A percentile compares a stretch with the other conserved stretches of the same genome.
phyloP scores from a whole-genome alignment of 2,329 filamentous ascomycete genomes.

The Helotiales sp. region DNA sequence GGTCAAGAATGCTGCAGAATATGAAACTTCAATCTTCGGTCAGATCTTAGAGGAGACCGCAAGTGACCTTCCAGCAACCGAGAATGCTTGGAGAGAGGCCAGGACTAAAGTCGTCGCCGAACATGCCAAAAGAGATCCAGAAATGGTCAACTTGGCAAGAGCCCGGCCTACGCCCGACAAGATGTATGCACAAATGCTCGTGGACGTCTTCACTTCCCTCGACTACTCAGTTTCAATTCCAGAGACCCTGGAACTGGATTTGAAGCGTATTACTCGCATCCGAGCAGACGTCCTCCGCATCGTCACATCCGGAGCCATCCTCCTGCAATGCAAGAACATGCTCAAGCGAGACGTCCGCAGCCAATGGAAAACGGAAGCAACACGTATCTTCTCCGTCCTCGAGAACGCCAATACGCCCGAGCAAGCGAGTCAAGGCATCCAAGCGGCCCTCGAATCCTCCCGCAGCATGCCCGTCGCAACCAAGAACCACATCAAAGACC shows the following conservation, averaged over 20 bases:
- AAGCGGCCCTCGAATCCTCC: slow-evolving; percentile 66
- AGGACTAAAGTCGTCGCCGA: slow-evolving; percentile 69
- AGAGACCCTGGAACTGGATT: slow-evolving; percentile 75
- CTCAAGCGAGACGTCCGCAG: slow-evolving; percentile 80
- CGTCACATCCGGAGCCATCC: slow-evolving; percentile 73
- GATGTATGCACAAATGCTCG: slow-evolving; percentile 76
- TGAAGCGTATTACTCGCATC: slow-evolving; percentile 63
- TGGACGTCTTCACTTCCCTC: slow-evolving; percentile 75
- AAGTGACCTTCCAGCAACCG: slow-evolving; percentile 63
- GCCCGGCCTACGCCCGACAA: slow-evolving; percentile 69
- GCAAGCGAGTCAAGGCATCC: slow-evolving; percentile 59
- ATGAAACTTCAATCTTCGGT: slow-evolving; percentile 75
- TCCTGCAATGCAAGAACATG: slow-evolving; percentile 81
- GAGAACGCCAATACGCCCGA: slow-evolving; percentile 59
- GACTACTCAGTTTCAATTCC: slow-evolving; percentile 63
- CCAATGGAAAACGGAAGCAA: slow-evolving; percentile 77
- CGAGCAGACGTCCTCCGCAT: slow-evolving; percentile 66
- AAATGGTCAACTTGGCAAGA: slow-evolving; percentile 64
- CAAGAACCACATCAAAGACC: slow-evolving; percentile 61
- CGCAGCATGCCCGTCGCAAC: slow-evolving; percentile 69
- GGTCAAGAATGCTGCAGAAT: slow-evolving; percentile 71
- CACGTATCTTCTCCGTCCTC: slow-evolving; percentile 71
- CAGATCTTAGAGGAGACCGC: slow-evolving; percentile 63
- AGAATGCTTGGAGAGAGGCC: slow-evolving; percentile 69
- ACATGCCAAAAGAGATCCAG: slow-evolving; percentile 69